Evolutionary conservation across 164 flowering plant species (phyloP), one percentile per base, ranked within the genome.

Genomic region (Houttuynia cordata): DNA sequence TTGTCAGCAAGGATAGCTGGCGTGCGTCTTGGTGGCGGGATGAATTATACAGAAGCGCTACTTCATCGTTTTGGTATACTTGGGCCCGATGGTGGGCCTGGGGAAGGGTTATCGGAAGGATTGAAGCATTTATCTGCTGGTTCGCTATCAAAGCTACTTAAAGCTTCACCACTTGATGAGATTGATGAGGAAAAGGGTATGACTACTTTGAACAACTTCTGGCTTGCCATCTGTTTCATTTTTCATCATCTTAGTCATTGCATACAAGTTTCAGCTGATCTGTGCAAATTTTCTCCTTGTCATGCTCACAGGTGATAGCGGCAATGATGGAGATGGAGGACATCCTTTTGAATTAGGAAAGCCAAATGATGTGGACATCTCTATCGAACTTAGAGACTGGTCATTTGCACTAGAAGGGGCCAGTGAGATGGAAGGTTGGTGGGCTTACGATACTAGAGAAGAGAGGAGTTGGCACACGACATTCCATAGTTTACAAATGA

Each of bases 21-120:
- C 45, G 78, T 93, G 56, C 88, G 96, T 55, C 86, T 93, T 58
- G 97, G 92, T 60, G 97, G 98, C 60, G 98, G 98, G 68, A 87
- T 93, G 97, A 90, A 75, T 73, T 93, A 87, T 67, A 60, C 97
- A 15, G 98, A 93, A 73, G 83, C 90, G 37, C 70, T 93, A 64
- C 81, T 93, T 70, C 98, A 87, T 76, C 78, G 88, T 12, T 93
- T 93, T 79, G 97, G 98, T 63, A 83, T 93, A 57, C 82, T 93
- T 66, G 90, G 94, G 45, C 87, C 85, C 53, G 94, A 90, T 79
- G 98, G 98, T 68, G 94, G 96, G 59, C 98, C 97, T 55, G 88
- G 97, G 58, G 80, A 83, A 62, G 92, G 84, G 30, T 88, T 93
- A 22, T 79, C 83, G 1, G 89, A 79, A 76, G 98, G 97, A 51